Evolutionary conservation across 495 filamentous ascomycete genomes (phyloP), one percentile per base, ranked within the genome.

Genomic region (Staphylotrichum tortipilum): DNA sequence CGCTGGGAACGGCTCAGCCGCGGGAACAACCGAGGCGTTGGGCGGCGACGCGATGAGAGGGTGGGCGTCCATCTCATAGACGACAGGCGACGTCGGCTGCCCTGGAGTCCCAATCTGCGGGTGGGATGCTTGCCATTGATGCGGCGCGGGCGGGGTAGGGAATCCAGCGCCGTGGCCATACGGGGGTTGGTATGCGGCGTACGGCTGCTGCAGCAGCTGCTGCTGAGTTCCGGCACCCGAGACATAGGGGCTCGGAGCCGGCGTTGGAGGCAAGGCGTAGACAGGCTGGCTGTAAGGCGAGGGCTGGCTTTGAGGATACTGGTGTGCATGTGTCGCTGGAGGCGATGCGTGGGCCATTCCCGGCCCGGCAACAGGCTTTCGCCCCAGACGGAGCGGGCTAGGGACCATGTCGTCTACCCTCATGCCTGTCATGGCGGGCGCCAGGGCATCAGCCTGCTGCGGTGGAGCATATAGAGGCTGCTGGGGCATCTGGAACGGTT

Each of bases 21-120:
- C 3, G 3, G 3, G n/a, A n/a, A n/a, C n/a, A n/a, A n/a, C n/a
- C n/a, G n/a, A n/a, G n/a, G 18, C n/a, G 23, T 34, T 15, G 14
- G 15, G 19, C 1, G 44, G 7, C 28, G 31, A 17, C 26, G 26
- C 6, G 21, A 4, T 10, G 33, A 18, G n/a, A 10, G 36, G 28
- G 1, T 44, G 11, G 8, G 11, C 39, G 7, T 48, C 44, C 44
- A 48, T 48, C 18, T 53, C 44, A 36, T 35, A 37, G 34, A 40
- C 1, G 7, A 26, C 15, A 19, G 35, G 18, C 12, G 24, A 36
- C 1, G 15, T 17, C 8, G 46, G 35, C 7, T 48, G 45, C 12
- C 19, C 24, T 8, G 17, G 36, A 1, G 46, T 28, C 14, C n/a
- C n/a, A n/a, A 21, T 18, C 3, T 44, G 11, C 15, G 17, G 10